A percentile compares a stretch with the other conserved stretches of the same genome.
These are phyloP conservation scores for Suillus lakei DNA, from an alignment of 768 basidiomycete genomes.

Conservation along the genomic window DNA sequence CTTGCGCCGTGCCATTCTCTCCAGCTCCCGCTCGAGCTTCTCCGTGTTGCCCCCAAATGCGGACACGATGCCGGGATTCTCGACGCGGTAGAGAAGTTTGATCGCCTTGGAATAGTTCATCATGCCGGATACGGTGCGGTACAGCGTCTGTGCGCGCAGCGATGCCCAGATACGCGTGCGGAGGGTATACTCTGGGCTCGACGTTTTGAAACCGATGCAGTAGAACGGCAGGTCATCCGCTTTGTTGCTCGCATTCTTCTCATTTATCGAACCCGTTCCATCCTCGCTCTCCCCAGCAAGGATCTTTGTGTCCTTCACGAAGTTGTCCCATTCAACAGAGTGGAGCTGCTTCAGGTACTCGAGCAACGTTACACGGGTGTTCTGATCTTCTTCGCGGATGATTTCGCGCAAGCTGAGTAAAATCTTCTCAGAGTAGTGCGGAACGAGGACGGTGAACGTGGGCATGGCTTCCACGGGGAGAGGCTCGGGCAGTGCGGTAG, in stretches of 20 bases:
- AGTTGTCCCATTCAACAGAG: conserved; percentile 99
- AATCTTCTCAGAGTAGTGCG: conserved; percentile 99
- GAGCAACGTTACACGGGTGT: conserved; percentile 93
- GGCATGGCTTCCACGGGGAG: conserved; percentile 99
- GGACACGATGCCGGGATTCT: conserved; percentile 97
- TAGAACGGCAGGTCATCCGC: conserved; percentile 97
- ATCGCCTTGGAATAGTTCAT: conserved; percentile 99
- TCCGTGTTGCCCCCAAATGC: conserved; percentile 97
- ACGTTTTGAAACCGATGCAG: conserved; percentile 99
- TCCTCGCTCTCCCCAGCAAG: conserved; percentile 88
- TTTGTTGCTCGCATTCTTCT: conserved; percentile 67
- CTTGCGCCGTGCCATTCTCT: conserved; percentile 95
- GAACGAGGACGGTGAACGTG: conserved; percentile 98
- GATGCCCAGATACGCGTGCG: conserved; percentile 99
- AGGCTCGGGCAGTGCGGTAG: conserved; percentile 93
- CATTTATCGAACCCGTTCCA: conserved; percentile 57
- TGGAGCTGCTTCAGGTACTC: conserved; percentile 99
- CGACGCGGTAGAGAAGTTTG: conserved; percentile 97
- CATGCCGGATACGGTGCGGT: conserved; percentile 99
- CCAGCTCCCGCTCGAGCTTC: conserved; percentile 91
- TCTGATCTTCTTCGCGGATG: conserved; percentile 96
- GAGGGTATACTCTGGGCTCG: conserved; percentile 97
- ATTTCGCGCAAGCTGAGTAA: conserved; percentile 95
- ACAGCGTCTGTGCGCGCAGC: conserved; percentile 95
- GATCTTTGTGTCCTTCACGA: conserved; percentile 99